Base-by-base conservation (phyloP, 371 early-diverging fungal genomes). In the Mucor indicus region DNA sequence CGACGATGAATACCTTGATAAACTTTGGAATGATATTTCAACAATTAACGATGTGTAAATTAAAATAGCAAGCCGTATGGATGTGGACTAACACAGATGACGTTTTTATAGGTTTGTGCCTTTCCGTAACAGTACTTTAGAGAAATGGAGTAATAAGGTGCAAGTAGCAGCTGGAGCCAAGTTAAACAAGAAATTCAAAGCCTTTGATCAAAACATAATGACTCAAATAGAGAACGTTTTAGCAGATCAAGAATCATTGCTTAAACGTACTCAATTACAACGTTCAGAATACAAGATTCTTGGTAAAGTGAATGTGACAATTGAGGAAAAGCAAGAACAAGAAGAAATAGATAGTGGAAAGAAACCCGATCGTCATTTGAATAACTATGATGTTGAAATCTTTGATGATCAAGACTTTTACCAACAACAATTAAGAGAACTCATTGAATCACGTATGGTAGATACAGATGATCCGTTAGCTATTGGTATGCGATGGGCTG, bases 321-420 rank as follows among this genome's bases (percentile, higher is more conserved):
- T 16, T 1, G 48, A 52, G 16, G 41, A 60, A 19, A 27, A 29
- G 21, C 36, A 36, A 36, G 1, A 38, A 22, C 37, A 51, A 38
- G 42, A 70, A 33, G 42, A 56, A 13, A 43, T 54, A 20, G 55
- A 63, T 44, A 50, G 23, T 17, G 48, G 50, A 17, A 55, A 56
- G 38, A 62, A 60, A 27, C 65, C 77, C 30, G 87, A 86, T 47
- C 74, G 79, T 27, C 84, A 89, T 52, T 64, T 90, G 46, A 71
- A 81, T 32, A 81, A 86, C 46, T 84, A 86, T 39, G 92, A 93
- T 51, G 63, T 64, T 13, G 93, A 95, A 52, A 84, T 97, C 21
- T 97, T 94, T 75, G 97, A 97, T 57, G 98, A 97, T 55, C 80
- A 84, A 13, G 98, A 97, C 65, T 97, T 92, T 62, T 96, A 97